Base-by-base conservation (phyloP, 805 yeast species). In the Metschnikowia chrysomelidarum region DNA sequence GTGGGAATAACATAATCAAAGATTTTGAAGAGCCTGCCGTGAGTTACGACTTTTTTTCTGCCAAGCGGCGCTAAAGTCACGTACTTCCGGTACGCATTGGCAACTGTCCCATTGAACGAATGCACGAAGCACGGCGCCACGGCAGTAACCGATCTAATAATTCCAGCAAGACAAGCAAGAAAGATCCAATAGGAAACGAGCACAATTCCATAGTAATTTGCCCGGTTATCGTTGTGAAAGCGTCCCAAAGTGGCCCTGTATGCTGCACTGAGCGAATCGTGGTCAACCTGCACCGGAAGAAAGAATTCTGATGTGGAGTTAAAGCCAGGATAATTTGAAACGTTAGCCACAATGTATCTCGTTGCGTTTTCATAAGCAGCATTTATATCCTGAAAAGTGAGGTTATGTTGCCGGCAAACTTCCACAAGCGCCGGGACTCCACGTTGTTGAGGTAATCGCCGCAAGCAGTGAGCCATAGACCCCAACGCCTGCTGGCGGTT, bases 181-280 rank as follows among this genome's bases (percentile, higher is more conserved):
- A 61, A 35, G 6, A 59, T 69, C 79, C 80, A 75, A 46, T 70
- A 75, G 1, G 73, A 69, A 17, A 77, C 40, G 20, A 69, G 46
- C 3, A 66, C 76, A 20, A 67, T 33, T 3, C 62, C 63, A 36
- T 53, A 62, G 42, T 49, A 60, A 20, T 51, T 44, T 5, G 80
- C 71, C 21, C 56, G 55, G 36, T 64, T 64, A 40, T 61, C 61
- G 50, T 64, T 64, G 18, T 68, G 67, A 32, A 59, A 49, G 34
- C 70, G 57, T 19, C 57, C 59, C 7, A 52, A 36, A 7, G 36
- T 43, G 12, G 66, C 53, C 36, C 51, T 41, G 41, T 50, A 55
- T 7, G 59, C 62, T 9, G 55, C 57, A 2, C 34, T 38, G 43
- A 61, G 32, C 16, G 30, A 36, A 30, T 34, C 37, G 10, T 49